A percentile compares a stretch with the other conserved stretches of the same genome.
These are phyloP conservation scores for Vanilla planifolia DNA, from an alignment of 106 monocot species.

Conservation along the genomic window DNA sequence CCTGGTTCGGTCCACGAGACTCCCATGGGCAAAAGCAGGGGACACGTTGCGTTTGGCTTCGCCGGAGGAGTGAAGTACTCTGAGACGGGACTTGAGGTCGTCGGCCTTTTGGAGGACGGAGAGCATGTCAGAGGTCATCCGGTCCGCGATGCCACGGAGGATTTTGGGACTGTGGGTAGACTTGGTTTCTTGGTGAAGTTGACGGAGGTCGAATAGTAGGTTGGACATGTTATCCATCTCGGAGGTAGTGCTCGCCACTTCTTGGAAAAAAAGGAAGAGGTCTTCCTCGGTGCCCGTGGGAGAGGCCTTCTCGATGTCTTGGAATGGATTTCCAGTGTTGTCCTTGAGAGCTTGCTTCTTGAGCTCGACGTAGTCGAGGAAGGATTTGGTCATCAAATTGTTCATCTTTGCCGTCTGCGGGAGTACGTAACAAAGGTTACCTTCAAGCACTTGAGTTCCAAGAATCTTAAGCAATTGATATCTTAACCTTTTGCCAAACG, in stretches of 20 bases:
- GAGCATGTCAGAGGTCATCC: slow-evolving; percentile 55
- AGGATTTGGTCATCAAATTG: slow-evolving; percentile 56
- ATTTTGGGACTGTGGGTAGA: slow-evolving; percentile 41
- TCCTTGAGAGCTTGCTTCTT: slow-evolving; percentile 41
- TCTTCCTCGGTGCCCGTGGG: slow-evolving; percentile 26
- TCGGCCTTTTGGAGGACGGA: slow-evolving; percentile 58
- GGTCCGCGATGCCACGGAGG: slow-evolving; percentile 38
- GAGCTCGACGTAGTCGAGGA: slow-evolving; percentile 46
- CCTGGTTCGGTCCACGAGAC: slow-evolving; percentile 59
- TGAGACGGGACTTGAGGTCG: slow-evolving; percentile 22
- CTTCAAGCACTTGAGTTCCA: too few relatives aligned
- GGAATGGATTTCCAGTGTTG: not conserved
- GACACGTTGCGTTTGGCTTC: slow-evolving; percentile 47
- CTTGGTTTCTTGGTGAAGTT: slow-evolving; percentile 43
- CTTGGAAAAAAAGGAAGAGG: slow-evolving; percentile 36
- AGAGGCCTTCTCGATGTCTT: slow-evolving; percentile 19
- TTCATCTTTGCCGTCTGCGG: slow-evolving; percentile 27
- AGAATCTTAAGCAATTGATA: too few relatives aligned
- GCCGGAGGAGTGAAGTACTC: slow-evolving; percentile 60
- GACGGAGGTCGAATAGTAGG: not conserved
- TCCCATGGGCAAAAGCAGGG: slow-evolving; percentile 30
- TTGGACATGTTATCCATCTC: slow-evolving; percentile 11
- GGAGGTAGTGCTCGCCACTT: slow-evolving; percentile 23
- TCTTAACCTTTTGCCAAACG: too few relatives aligned
- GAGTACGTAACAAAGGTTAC: too few relatives aligned